phyloP scores from a whole-genome alignment of 805 yeast genomes.

The Metschnikowia matae region DNA sequence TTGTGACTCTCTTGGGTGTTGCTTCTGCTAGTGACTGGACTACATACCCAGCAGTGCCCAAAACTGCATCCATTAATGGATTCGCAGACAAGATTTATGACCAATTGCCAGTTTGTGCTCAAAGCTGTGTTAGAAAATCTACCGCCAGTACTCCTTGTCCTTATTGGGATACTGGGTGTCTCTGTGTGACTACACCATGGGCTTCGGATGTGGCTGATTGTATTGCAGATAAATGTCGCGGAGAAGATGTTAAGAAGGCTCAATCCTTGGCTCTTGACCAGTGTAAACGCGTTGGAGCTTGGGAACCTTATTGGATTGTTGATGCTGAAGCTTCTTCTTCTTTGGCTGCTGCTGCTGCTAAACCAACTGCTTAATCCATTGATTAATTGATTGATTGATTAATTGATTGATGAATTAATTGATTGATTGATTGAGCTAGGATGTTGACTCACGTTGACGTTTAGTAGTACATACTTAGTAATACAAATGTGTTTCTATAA shows the following conservation, averaged over 20 bases:
- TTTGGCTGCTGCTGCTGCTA: too few species aligned
- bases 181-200: slow-evolving; percentile 38
- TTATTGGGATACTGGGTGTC: slow-evolving; percentile 45
- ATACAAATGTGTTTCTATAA: too few species aligned
- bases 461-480: too few species aligned
- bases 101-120: slow-evolving; percentile 34
- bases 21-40: slow-evolving; percentile 18
- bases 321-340: slow-evolving; percentile 21
- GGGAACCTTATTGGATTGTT: slow-evolving; percentile 31
- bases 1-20: slow-evolving; percentile 16
- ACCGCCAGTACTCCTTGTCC: slow-evolving; percentile 41
- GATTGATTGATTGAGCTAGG: too few species aligned
- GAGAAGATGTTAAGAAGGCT: slow-evolving; percentile 27
- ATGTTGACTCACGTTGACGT: too few species aligned
- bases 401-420: too few species aligned
- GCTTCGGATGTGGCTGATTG: slow-evolving; percentile 32
- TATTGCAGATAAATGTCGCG: slow-evolving; percentile 23
- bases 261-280: slow-evolving; percentile 28
- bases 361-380: too few species aligned
- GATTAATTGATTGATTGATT: too few species aligned
- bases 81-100: slow-evolving; percentile 35
- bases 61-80: slow-evolving; percentile 40
- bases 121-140: slow-evolving; percentile 27
- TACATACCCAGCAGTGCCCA: slow-evolving; percentile 33
- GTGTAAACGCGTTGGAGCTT: slow-evolving; percentile 34